Base-by-base conservation (phyloP, 345 rosid species). In the Populus pruinosa region DNA sequence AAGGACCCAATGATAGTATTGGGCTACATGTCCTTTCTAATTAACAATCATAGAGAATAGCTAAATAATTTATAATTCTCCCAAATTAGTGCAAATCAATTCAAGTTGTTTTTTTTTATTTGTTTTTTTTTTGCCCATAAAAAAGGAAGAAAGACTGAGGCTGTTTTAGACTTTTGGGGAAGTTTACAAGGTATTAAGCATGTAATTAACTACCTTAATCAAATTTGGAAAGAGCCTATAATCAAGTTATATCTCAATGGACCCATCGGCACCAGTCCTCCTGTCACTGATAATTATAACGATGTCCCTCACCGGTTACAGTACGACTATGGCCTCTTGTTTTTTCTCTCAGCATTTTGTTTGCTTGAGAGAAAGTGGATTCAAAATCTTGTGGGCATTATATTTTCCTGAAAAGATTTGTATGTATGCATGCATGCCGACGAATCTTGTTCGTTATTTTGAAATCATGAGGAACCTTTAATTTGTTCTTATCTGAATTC, bases 311-410 rank as follows among this genome's bases (percentile, higher is more conserved):
- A 25, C 33, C 39, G 1, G 11, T 1, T 2, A 0, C 70, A 23
- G 44, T 9, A 8, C 16, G 29, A n/a, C 33, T 25, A 39, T 53
- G 71, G 39, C 50, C 43, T 29, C 44, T 61, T 77, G 79, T 61
- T 70, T 70, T 70, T 77, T 77, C 44, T 47, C 14, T 70, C 49
- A 62, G 63, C 80, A 70, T 77, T 63, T 77, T 27, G 70, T 44
- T 43, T 69, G 33, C 64, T 67, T 13, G 21, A 20, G 29, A n/a
- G 5, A 53, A 6, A 20, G 27, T 33, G 70, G 70, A 49, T 71
- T 71, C 65, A 72, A 78, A 49, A 71, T 18, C 27, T 5, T 5
- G 0, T 3, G 35, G 43, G 31, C 14, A 27, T 11, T 25, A 10
- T 64, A 21, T 31, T 16, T 23, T 25, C 2, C 33, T 49, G 36